Conservation (phyloP, 768 basidiomycete genomes). For the Mycena leptocephala region DNA sequence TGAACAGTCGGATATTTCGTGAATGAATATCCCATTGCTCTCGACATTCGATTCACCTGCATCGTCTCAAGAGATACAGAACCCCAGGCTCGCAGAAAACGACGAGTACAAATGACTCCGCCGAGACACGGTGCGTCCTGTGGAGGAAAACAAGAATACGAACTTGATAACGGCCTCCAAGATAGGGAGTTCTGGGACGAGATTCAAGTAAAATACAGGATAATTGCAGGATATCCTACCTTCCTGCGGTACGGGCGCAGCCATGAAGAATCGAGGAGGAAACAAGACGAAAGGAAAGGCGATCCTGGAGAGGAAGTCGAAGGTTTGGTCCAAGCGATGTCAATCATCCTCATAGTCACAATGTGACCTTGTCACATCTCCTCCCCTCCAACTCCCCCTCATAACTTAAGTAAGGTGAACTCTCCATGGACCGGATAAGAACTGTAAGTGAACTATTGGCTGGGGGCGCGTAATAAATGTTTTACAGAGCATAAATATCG, state of each 20-base stretch:
- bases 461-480: not conserved
- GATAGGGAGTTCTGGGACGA: conserved; percentile 86
- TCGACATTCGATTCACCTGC: conserved; percentile 22
- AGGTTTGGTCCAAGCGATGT: not conserved
- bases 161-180: conserved; percentile 96
- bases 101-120: not conserved
- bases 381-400: not conserved
- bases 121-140: conserved; percentile 23
- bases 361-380: not conserved
- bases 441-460: not conserved
- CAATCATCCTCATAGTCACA: too few relatives aligned
- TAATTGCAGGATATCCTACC: conserved; percentile 59
- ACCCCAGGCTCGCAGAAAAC: not conserved
- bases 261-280: conserved; percentile 58
- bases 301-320: not conserved
- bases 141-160: conserved; percentile 38
- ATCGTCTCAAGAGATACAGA: conserved; percentile 14
- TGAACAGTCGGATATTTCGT: conserved; percentile 1
- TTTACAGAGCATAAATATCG: not conserved
- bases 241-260: conserved; percentile 85
- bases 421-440: not conserved
- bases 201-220: conserved; percentile 33
- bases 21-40: conserved; percentile 15
- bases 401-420: not conserved
- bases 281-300: not conserved